Evolutionary conservation across 495 filamentous ascomycete genomes (phyloP).

Genomic region (Hyaloscypha finlandica): DNA sequence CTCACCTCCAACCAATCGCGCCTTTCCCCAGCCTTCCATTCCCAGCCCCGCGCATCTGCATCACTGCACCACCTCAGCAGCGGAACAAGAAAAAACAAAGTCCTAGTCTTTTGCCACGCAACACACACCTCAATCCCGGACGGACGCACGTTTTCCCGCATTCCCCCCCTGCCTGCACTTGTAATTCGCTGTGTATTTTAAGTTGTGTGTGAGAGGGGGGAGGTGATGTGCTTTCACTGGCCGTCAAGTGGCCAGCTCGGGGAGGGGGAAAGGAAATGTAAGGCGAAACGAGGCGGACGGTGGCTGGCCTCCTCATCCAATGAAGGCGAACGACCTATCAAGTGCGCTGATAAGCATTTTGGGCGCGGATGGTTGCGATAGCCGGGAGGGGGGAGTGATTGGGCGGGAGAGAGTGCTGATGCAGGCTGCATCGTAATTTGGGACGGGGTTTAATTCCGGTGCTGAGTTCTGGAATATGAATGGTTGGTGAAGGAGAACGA

Average conservation of each 20-base stretch:
- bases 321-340: not conserved
- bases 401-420: not conserved
- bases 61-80: too few species aligned
- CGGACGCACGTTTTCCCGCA: too few species aligned
- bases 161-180: not conserved
- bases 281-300: slow-evolving; percentile 13
- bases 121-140: too few species aligned
- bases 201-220: not conserved
- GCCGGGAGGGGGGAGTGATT: not conserved
- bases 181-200: not conserved
- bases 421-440: not conserved
- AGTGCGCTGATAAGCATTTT: not conserved
- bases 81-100: too few species aligned
- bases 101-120: too few species aligned
- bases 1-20: too few species aligned
- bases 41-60: too few species aligned
- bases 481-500: not conserved
- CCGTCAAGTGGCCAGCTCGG: not conserved
- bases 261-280: not conserved
- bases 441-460: not conserved
- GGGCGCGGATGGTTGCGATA: not conserved
- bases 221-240: not conserved
- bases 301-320: not conserved
- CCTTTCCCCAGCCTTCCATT: too few species aligned
- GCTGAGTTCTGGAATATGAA: not conserved